Percentiles rank a stretch among this genome's conserved stretches.
phyloP scores from a whole-genome alignment of 352 stramenopile genomes.

The Elongisporangium undulatum region DNA sequence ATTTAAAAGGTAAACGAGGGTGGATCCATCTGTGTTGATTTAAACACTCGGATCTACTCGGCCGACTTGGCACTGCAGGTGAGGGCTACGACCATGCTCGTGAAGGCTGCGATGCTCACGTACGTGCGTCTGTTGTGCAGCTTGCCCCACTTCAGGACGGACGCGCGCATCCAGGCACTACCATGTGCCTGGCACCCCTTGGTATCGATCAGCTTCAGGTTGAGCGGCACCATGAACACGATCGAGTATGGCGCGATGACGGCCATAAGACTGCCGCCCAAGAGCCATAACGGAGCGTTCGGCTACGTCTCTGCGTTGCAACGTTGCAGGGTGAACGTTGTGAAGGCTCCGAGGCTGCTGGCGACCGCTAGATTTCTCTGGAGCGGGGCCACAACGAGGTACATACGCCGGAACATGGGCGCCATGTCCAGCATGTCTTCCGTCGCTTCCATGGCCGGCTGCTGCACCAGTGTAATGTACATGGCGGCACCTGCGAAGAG shows the following conservation, averaged over 20 bases:
- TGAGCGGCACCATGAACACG: constrained; percentile 60
- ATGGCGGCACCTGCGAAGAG: constrained; percentile 25
- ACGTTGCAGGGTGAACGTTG: constrained; percentile 8
- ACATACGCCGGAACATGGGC: constrained; percentile 27
- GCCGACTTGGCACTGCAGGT: constrained; percentile 14
- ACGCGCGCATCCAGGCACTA: constrained; percentile 41
- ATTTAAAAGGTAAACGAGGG: too few species aligned
- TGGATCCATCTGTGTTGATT: too few species aligned
- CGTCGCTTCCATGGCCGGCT: constrained; percentile 15
- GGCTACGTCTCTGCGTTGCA: constrained; percentile 7
- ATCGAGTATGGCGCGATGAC: constrained; percentile 63
- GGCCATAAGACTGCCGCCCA: constrained; percentile 48
- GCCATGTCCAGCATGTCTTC: constrained; percentile 8
- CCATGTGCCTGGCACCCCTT: constrained; percentile 29
- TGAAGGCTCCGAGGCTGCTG: constrained; percentile 17
- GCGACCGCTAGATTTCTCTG: constrained; percentile 13
- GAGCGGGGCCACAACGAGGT: constrained; percentile 11
- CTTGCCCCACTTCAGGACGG: constrained; percentile 46
- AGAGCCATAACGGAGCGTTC: constrained; percentile 47
- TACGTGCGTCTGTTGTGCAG: constrained; percentile 52
- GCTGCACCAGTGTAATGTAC: constrained; percentile 30
- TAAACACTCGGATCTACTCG: too few species aligned
- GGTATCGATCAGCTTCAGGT: constrained; percentile 54
- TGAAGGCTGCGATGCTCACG: constrained; percentile 52
- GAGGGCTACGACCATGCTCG: constrained; percentile 57